Conservation (phyloP, 1,284 basidiomycete genomes). For the Gomphus bonarii region DNA sequence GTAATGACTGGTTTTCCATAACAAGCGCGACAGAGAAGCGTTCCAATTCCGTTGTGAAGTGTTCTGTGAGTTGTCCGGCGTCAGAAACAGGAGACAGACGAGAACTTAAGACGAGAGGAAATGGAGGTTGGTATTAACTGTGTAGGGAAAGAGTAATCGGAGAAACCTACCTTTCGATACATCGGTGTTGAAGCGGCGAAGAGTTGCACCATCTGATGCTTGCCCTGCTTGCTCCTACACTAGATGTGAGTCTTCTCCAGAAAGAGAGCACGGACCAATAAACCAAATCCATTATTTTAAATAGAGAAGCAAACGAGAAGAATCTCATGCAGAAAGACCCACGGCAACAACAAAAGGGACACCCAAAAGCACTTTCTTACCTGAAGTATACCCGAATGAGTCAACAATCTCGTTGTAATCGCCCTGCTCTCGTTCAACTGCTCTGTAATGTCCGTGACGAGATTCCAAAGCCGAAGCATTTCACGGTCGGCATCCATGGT, state of each 20-base stretch:
- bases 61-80: constrained; percentile 43
- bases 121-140: background rate
- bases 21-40: constrained; percentile 82
- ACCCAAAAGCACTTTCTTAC: constrained; percentile 32
- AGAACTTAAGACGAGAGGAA: background rate
- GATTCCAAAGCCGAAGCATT: constrained; percentile 62
- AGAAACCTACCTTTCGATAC: constrained; percentile 64
- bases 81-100: background rate
- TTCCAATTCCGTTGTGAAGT: constrained; percentile 89
- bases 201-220: constrained; percentile 62
- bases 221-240: background rate
- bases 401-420: constrained; percentile 61
- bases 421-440: constrained; percentile 85
- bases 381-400: constrained; percentile 73
- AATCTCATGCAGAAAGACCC: background rate
- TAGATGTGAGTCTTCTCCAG: constrained; percentile 16
- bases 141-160: background rate
- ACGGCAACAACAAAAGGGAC: too few species aligned
- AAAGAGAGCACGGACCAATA: constrained; percentile 10
- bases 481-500: constrained; percentile 27
- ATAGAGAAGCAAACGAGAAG: background rate
- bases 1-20: constrained; percentile 86
- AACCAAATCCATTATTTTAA: background rate
- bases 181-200: constrained; percentile 90
- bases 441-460: constrained; percentile 75